These are phyloP conservation scores for Pontederia paniculata DNA, from an alignment of 176 grass and related monocot species.

Conservation along the genomic window DNA sequence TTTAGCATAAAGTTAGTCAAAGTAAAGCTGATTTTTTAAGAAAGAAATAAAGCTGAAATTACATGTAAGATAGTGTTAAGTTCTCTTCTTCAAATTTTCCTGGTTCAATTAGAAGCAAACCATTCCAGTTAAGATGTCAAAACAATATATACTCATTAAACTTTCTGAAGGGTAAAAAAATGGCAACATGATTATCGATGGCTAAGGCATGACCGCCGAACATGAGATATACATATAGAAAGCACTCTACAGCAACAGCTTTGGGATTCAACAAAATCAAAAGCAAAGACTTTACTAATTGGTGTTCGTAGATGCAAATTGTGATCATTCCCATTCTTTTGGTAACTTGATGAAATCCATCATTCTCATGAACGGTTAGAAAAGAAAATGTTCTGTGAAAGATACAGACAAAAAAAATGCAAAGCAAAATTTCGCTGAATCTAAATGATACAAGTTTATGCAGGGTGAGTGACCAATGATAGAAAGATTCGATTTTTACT, in stretches of 20 bases:
- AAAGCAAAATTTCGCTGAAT: too few relatives aligned
- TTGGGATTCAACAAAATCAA: not conserved
- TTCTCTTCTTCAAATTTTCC: constrained; percentile 87
- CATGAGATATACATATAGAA: constrained; percentile 3
- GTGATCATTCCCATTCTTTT: constrained; percentile 82
- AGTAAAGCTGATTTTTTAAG: not conserved
- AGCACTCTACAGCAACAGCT: too few relatives aligned
- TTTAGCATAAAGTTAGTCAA: constrained; percentile 13
- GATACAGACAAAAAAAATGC: too few relatives aligned
- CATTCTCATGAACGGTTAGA: constrained; percentile 28
- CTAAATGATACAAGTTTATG: too few relatives aligned
- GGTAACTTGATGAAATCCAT: constrained; percentile 74
- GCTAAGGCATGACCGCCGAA: too few relatives aligned
- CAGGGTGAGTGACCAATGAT: too few relatives aligned
- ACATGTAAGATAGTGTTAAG: constrained; percentile 12
- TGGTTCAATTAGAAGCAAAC: too few relatives aligned
- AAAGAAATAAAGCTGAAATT: not conserved
- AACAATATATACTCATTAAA: not conserved
- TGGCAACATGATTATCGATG: not conserved
- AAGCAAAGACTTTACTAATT: constrained; percentile 37
- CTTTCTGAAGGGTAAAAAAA: not conserved
- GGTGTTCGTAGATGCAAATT: constrained; percentile 61
- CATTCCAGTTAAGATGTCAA: not conserved
- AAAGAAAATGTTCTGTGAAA: too few relatives aligned
- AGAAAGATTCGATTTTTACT: too few relatives aligned